These are phyloP conservation scores for Nicotiana tabacum DNA, from an alignment of 257 asterid species.

Conservation along the genomic window DNA sequence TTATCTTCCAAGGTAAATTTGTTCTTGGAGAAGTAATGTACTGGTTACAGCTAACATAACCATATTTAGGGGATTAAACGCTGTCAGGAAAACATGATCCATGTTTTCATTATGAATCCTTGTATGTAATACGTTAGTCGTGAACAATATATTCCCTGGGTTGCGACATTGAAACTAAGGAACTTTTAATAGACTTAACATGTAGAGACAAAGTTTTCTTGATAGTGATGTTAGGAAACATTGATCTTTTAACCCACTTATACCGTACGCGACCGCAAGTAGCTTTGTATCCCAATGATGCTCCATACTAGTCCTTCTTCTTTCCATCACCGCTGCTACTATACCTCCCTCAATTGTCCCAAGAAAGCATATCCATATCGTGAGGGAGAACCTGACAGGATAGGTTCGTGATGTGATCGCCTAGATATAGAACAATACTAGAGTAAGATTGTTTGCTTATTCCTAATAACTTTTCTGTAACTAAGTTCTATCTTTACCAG, in stretches of 20 bases:
- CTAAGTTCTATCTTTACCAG: slow-evolving; percentile 35
- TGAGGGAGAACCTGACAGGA: slow-evolving; percentile 38
- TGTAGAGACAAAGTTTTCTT: neutral
- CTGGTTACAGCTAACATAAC: slow-evolving; percentile 72
- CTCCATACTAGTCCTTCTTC: slow-evolving; percentile 60
- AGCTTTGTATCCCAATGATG: slow-evolving; percentile 61
- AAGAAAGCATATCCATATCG: slow-evolving; percentile 79
- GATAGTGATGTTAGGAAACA: too few relatives aligned
- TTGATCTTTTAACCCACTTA: slow-evolving; percentile 20
- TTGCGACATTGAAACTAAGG: neutral
- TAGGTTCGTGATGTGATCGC: slow-evolving; percentile 40
- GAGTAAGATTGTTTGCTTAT: neutral
- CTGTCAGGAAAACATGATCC: slow-evolving; percentile 77
- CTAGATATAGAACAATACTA: slow-evolving; percentile 20
- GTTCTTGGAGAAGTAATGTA: slow-evolving; percentile 58
- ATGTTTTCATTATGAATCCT: slow-evolving; percentile 60
- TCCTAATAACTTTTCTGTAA: neutral
- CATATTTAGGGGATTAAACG: slow-evolving; percentile 79
- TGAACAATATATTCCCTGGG: slow-evolving; percentile 74
- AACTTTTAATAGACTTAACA: neutral
- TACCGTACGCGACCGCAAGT: slow-evolving; percentile 72
- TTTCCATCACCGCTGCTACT: slow-evolving; percentile 60
- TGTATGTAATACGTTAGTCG: slow-evolving; percentile 73
- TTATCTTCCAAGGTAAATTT: slow-evolving; percentile 72
- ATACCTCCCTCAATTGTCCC: slow-evolving; percentile 67